Percentiles rank a stretch among this genome's conserved stretches.
phyloP scores from a whole-genome alignment of 1,284 basidiomycete genomes.

The Ceratobasidium sp. region DNA sequence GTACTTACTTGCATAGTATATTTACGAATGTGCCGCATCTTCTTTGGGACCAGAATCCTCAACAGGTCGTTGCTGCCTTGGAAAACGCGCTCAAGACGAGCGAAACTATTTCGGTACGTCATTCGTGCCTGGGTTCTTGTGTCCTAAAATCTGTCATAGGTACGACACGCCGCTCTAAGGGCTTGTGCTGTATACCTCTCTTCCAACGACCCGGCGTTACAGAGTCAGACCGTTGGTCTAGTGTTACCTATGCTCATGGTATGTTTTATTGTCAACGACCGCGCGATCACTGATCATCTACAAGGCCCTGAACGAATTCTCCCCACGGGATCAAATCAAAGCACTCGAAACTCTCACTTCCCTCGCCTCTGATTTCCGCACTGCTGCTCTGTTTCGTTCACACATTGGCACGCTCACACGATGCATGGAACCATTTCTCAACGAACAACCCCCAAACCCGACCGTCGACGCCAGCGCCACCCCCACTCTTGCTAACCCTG shows the following conservation, averaged over 20 bases:
- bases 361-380: constrained; percentile 58
- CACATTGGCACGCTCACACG: constrained; percentile 56
- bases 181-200: constrained; percentile 70
- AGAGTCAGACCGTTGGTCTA: constrained; percentile 62
- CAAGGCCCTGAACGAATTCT: constrained; percentile 27
- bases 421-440: constrained; percentile 22
- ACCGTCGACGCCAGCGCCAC: constrained; percentile 53
- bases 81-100: constrained; percentile 69
- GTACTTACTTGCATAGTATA: constrained; percentile 48
- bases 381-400: constrained; percentile 62
- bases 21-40: constrained; percentile 59
- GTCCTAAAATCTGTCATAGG: constrained; percentile 50
- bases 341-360: constrained; percentile 65
- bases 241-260: constrained; percentile 69
- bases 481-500: constrained; percentile 65
- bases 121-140: neutral
- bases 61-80: constrained; percentile 67
- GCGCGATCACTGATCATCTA: neutral
- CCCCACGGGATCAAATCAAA: constrained; percentile 18
- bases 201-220: constrained; percentile 62
- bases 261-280: neutral
- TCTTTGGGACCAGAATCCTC: constrained; percentile 71
- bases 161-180: constrained; percentile 65
- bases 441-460: constrained; percentile 14
- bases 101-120: constrained; percentile 65